A percentile compares a stretch with the other conserved stretches of the same genome.
Evolutionary conservation across 2,329 filamentous ascomycete species (phyloP).

Genomic region (Ustulina deusta): DNA sequence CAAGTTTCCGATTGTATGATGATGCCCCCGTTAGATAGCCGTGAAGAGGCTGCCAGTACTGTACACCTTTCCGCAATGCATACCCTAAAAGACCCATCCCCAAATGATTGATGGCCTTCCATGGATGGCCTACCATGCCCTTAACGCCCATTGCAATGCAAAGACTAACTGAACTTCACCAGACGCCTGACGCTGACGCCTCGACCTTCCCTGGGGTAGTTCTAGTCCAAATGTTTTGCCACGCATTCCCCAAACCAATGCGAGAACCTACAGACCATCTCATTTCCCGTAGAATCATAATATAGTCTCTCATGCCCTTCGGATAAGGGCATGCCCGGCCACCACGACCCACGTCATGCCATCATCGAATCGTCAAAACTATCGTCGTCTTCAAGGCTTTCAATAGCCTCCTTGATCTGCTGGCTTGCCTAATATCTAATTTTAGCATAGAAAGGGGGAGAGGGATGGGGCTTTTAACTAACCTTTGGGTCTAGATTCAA

Average conservation of each 20-base stretch:
- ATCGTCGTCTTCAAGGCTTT: constrained; percentile 85
- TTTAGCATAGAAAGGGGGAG: constrained; percentile 42
- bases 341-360: constrained; percentile 57
- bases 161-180: constrained; percentile 39
- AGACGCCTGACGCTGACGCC: constrained; percentile 34
- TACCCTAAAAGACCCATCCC: constrained; percentile 43
- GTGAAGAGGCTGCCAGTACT: constrained; percentile 39
- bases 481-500: constrained; percentile 97
- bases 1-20: constrained; percentile 21
- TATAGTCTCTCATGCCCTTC: constrained; percentile 8
- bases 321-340: constrained; percentile 29
- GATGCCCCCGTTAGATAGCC: constrained; percentile 22
- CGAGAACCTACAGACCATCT: constrained; percentile 33
- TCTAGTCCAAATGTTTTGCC: constrained; percentile 32
- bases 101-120: constrained; percentile 37
- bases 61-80: constrained; percentile 48
- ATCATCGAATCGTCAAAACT: constrained; percentile 76
- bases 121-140: constrained; percentile 39
- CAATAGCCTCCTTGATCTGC: constrained; percentile 96
- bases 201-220: constrained; percentile 25
- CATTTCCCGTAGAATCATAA: constrained; percentile 31
- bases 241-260: constrained; percentile 33
- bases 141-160: constrained; percentile 50
- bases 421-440: constrained; percentile 76
- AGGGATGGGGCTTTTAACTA: constrained; percentile 48